Percentiles rank a stretch among this genome's conserved stretches.
Evolutionary conservation across 2,329 filamentous ascomycete species (phyloP).

Genomic region (Colletotrichum sojae): DNA sequence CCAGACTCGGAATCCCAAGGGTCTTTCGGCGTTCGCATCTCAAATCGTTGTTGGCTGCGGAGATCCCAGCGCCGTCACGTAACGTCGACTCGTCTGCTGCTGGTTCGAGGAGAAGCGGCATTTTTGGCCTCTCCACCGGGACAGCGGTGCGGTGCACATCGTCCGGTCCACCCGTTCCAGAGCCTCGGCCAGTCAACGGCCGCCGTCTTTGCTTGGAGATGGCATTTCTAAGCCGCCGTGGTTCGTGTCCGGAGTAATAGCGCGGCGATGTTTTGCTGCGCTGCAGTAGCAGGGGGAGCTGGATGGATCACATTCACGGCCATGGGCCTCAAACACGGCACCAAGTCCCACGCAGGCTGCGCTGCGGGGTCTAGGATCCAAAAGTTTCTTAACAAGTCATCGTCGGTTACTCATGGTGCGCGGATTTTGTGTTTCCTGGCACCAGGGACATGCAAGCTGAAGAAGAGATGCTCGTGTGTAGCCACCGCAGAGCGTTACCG

Average conservation of each 20-base stretch:
- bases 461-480: background rate
- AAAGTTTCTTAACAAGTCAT: conserved; percentile 8
- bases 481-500: conserved; percentile 8
- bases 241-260: background rate
- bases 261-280: conserved; percentile 13
- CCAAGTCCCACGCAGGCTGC: conserved; percentile 25
- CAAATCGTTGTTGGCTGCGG: conserved; percentile 1
- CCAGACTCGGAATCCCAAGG: background rate
- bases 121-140: conserved; percentile 33
- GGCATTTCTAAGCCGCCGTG: conserved; percentile 31
- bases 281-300: background rate
- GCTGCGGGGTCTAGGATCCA: conserved; percentile 27
- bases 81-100: conserved; percentile 22
- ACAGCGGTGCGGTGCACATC: conserved; percentile 12
- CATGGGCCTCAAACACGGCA: conserved; percentile 18
- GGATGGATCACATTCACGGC: conserved; percentile 5
- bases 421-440: conserved; percentile 17
- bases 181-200: conserved; percentile 25
- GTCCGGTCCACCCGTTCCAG: conserved; percentile 32
- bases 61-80: background rate
- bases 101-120: conserved; percentile 28
- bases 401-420: conserved; percentile 14
- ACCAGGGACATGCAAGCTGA: background rate
- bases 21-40: background rate
- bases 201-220: conserved; percentile 2